These are phyloP conservation scores for Septoria linicola DNA, from an alignment of 2,329 filamentous ascomycete genomes.

Conservation along the genomic window DNA sequence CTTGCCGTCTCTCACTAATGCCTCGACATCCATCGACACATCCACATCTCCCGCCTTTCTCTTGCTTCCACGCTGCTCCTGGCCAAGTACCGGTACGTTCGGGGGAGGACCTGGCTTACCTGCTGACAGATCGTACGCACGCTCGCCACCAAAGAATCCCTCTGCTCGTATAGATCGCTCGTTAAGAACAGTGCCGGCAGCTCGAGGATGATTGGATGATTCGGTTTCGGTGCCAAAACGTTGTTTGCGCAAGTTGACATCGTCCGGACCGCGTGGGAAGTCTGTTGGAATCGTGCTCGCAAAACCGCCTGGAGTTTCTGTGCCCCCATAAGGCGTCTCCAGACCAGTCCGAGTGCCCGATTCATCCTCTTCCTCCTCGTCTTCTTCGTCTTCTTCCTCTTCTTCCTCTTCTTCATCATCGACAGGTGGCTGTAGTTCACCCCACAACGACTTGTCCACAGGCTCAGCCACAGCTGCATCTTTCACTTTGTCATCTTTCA, in stretches of 20 bases:
- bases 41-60: conserved; percentile 90
- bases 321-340: conserved; percentile 64
- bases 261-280: conserved; percentile 70
- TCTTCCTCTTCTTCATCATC: conserved; percentile 55
- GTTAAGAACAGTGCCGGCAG: conserved; percentile 84
- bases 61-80: conserved; percentile 79
- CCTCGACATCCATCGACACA: conserved; percentile 84
- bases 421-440: conserved; percentile 78
- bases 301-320: conserved; percentile 79
- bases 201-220: conserved; percentile 69
- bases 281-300: conserved; percentile 79
- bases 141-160: conserved; percentile 95
- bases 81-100: conserved; percentile 71
- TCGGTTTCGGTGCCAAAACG: conserved; percentile 85
- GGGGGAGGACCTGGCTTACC: conserved; percentile 40
- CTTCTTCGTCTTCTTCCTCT: conserved; percentile 67
- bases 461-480: conserved; percentile 66
- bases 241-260: conserved; percentile 88
- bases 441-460: conserved; percentile 86
- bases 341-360: conserved; percentile 57
- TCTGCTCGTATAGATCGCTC: conserved; percentile 82
- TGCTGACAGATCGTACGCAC: conserved; percentile 76
- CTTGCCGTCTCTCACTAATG: conserved; percentile 69
- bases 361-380: conserved; percentile 68
- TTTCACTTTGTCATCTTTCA: conserved; percentile 54